Conservation (phyloP, 306 rosid species). For the Alnus rubra region DNA sequence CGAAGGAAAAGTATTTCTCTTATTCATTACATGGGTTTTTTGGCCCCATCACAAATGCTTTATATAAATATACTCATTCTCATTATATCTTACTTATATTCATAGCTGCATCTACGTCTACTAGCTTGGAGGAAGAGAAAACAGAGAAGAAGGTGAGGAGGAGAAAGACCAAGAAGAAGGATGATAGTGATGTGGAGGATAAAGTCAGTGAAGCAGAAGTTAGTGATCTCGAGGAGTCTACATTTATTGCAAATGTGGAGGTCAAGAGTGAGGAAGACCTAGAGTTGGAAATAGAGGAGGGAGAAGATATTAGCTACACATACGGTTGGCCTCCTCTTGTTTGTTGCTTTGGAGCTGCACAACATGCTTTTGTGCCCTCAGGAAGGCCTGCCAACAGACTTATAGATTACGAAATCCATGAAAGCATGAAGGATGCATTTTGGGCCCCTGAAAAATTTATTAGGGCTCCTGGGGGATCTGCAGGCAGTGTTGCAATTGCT, state of each 20-base stretch:
- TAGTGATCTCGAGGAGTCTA: constrained; percentile 50
- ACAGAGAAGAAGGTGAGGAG: constrained; percentile 61
- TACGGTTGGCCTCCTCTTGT: constrained; percentile 98
- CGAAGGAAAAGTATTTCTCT: constrained; percentile 54
- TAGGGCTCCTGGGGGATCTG: constrained; percentile 85
- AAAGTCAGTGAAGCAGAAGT: constrained; percentile 45
- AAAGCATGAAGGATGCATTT: constrained; percentile 61
- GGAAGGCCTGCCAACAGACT: constrained; percentile 90
- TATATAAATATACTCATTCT: background rate
- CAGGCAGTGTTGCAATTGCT: constrained; percentile 86
- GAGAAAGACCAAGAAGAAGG: constrained; percentile 55
- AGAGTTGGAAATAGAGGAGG: constrained; percentile 55
- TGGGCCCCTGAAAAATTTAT: constrained; percentile 83
- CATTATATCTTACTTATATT: constrained; percentile 29
- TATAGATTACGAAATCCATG: constrained; percentile 71
- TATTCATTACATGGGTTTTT: constrained; percentile 10
- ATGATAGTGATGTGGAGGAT: constrained; percentile 33
- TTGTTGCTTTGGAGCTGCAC: constrained; percentile 95
- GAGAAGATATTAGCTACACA: constrained; percentile 73
- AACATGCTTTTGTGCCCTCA: constrained; percentile 85
- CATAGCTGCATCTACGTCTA: constrained; percentile 53
- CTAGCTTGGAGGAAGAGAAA: constrained; percentile 53
- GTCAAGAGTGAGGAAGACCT: constrained; percentile 56
- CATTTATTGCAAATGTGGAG: constrained; percentile 43
- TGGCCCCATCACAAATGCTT: constrained; percentile 14